Base-by-base conservation (phyloP, 345 rosid genomes). In the Trapa incisa region DNA sequence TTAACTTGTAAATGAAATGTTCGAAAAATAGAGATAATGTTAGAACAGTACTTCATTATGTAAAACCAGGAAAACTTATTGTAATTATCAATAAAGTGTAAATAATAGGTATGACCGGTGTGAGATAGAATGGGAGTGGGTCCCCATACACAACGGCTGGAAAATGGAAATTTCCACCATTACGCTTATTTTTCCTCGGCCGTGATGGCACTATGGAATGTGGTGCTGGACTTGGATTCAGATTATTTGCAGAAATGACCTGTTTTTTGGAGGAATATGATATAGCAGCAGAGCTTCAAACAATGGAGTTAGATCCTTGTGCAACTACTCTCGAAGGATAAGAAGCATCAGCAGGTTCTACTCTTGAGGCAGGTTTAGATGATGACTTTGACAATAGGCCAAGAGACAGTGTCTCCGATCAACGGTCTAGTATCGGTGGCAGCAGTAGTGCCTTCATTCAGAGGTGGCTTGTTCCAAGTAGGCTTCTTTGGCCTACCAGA, bases 361-460 rank as follows among this genome's bases (percentile, higher is more conserved):
- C 71, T 76, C 78, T 87, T 2, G 87, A 75, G 12, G 82, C 76
- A 66, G 78, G 67, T 73, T 74, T 79, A 47, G 84, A 68, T 37
- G 29, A 22, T 22, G 89, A 75, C 71, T 80, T 81, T 14, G 86
- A 80, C 50, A 87, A 75, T 86, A 47, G 93, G 89, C 93, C 93
- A 87, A 38, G 86, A 75, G 54, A 61, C 82, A 41, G 83, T 83
- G 32, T 72, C 75, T 58, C 84, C 89, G 81, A 79, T 85, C 64
- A 80, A 83, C 47, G 81, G 79, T 52, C 80, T 73, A 8, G 64
- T 75, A 65, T 76, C 86, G 8, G 78, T 84, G 8, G 77, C 14
- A 16, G 62, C 62, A 58, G 62, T 2, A 29, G 62, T 11, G 15
- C 62, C 62, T 29, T 58, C 62, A 58, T 29, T 32, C 4, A 29